Conservation (phyloP, 2,329 filamentous ascomycete species). For the Alternaria infectoria region DNA sequence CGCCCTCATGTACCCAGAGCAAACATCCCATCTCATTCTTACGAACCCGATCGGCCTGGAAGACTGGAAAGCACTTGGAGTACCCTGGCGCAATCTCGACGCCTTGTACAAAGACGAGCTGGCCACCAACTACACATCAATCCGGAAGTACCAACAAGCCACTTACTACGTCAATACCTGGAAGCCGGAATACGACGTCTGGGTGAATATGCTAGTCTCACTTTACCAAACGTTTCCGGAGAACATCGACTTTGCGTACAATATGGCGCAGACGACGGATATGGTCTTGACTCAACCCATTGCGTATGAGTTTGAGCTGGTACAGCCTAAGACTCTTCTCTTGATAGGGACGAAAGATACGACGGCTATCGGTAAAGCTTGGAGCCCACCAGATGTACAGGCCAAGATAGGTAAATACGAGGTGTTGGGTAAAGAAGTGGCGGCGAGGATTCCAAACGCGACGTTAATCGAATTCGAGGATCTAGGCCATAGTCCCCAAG, state of each 20-base stretch:
- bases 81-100: slow-evolving; percentile 32
- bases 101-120: slow-evolving; percentile 24
- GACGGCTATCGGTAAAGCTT: slow-evolving; percentile 62
- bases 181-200: slow-evolving; percentile 59
- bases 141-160: slow-evolving; percentile 36
- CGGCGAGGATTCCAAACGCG: slow-evolving; percentile 52
- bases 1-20: slow-evolving; percentile 57
- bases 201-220: slow-evolving; percentile 62
- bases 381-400: slow-evolving; percentile 45
- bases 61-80: slow-evolving; percentile 54
- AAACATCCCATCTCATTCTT: slow-evolving; percentile 54
- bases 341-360: slow-evolving; percentile 60
- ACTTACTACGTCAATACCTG: slow-evolving; percentile 50
- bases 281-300: slow-evolving; percentile 62
- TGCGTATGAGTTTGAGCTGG: slow-evolving; percentile 56
- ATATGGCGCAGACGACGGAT: slow-evolving; percentile 61
- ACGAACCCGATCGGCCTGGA: slow-evolving; percentile 62
- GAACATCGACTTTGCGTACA: slow-evolving; percentile 50
- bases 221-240: slow-evolving; percentile 57
- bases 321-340: slow-evolving; percentile 57
- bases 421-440: slow-evolving; percentile 56
- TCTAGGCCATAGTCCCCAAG: slow-evolving; percentile 61
- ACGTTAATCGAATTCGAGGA: slow-evolving; percentile 57
- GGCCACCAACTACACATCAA: slow-evolving; percentile 29
- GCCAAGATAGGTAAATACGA: slow-evolving; percentile 56